phyloP scores from a whole-genome alignment of 495 filamentous ascomycete species.

The Xylaria venustula region DNA sequence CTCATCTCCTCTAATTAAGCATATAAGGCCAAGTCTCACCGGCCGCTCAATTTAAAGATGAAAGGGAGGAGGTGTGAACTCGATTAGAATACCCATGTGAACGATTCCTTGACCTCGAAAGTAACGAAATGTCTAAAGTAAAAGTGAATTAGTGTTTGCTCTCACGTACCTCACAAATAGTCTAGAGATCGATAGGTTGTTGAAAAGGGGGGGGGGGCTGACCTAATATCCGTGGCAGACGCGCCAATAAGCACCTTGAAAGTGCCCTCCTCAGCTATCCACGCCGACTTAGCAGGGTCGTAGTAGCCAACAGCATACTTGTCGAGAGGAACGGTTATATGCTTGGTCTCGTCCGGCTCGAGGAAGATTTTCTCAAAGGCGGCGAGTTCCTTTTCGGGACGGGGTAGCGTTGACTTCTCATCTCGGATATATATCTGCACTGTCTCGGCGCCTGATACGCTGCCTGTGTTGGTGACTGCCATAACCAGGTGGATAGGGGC shows the following conservation, averaged over 20 bases:
- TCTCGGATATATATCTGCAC: slow-evolving; percentile 75
- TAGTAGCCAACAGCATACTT: slow-evolving; percentile 81
- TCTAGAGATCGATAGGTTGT: background rate
- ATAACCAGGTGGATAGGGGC: slow-evolving; percentile 60
- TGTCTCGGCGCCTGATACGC: slow-evolving; percentile 65
- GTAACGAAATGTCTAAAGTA: slow-evolving; percentile 39
- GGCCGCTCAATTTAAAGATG: background rate
- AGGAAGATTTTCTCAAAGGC: slow-evolving; percentile 78
- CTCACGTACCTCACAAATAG: background rate
- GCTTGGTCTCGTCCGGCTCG: slow-evolving; percentile 65
- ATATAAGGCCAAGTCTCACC: no score
- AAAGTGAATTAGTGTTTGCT: background rate
- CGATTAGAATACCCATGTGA: slow-evolving; percentile 53
- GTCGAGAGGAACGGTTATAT: slow-evolving; percentile 63
- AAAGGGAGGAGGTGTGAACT: background rate
- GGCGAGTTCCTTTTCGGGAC: slow-evolving; percentile 75
- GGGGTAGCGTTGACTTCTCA: slow-evolving; percentile 52
- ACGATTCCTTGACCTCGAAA: slow-evolving; percentile 58
- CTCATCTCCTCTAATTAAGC: no score
- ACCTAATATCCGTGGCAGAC: slow-evolving; percentile 48
- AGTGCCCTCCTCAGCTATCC: slow-evolving; percentile 74
- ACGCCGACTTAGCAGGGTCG: slow-evolving; percentile 66
- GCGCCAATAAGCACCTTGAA: slow-evolving; percentile 68
- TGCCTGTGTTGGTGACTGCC: slow-evolving; percentile 67
- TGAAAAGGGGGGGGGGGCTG: slow-evolving; percentile 8